Conservation (phyloP, 257 asterid genomes). For the Nicotiana otophora region DNA sequence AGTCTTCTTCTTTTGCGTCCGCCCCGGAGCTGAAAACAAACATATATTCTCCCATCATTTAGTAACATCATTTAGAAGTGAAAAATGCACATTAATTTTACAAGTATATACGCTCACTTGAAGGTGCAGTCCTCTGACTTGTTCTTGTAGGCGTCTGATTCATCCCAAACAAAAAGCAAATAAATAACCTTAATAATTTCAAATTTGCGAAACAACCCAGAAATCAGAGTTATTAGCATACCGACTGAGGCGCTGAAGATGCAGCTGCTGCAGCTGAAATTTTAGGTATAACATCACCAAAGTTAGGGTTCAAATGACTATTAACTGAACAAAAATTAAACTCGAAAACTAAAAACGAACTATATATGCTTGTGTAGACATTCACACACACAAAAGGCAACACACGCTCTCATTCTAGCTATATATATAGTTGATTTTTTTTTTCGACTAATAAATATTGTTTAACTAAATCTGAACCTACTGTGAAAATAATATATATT, state of each 20-base stretch:
- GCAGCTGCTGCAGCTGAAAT: conserved; percentile 34
- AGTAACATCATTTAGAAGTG: no score
- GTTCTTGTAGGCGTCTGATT: conserved; percentile 30
- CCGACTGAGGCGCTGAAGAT: conserved; percentile 27
- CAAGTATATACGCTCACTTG: conserved; percentile 17
- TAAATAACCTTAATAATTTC: neutral
- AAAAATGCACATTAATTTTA: conserved; percentile 6
- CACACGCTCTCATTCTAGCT: no score
- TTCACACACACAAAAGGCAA: neutral
- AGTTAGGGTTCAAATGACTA: conserved; percentile 33
- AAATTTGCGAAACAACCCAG: neutral
- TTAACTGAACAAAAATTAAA: neutral
- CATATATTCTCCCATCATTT: conserved; percentile 14
- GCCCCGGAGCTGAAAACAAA: conserved; percentile 12
- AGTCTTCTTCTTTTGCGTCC: conserved; percentile 17
- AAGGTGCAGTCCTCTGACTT: conserved; percentile 23
- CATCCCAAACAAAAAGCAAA: conserved; percentile 10
- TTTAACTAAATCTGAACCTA: neutral
- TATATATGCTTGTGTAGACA: neutral
- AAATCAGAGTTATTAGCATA: conserved; percentile 3
- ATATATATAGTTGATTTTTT: neutral
- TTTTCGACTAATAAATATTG: neutral
- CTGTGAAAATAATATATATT: neutral
- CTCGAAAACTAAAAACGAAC: neutral
- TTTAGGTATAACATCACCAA: neutral